Evolutionary conservation across 208 protist species (phyloP).

Genomic region (Trichomonas tenax): DNA sequence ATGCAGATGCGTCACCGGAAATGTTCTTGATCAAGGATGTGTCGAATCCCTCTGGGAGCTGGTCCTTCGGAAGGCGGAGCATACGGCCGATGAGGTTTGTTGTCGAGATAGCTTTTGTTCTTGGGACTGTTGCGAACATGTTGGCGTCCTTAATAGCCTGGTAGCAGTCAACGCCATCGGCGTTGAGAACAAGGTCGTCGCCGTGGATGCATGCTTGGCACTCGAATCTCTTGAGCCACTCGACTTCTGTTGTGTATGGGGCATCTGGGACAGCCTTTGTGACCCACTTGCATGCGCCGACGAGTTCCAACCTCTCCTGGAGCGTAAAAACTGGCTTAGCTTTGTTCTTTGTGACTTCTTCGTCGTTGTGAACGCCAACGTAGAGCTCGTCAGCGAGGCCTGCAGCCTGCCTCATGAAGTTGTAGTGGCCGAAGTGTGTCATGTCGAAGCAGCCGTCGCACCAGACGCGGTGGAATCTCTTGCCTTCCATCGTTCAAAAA

Average conservation of each 20-base stretch:
- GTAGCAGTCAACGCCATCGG: slow-evolving; percentile 30
- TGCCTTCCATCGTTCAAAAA: background rate
- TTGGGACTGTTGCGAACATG: slow-evolving; percentile 64
- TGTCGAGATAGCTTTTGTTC: slow-evolving; percentile 83
- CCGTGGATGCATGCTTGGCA: slow-evolving; percentile 75
- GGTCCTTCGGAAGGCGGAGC: slow-evolving; percentile 69
- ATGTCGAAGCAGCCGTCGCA: slow-evolving; percentile 58
- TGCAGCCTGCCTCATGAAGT: slow-evolving; percentile 50
- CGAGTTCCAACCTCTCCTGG: slow-evolving; percentile 65
- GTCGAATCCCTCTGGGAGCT: slow-evolving; percentile 24
- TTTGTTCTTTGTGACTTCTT: slow-evolving; percentile 80
- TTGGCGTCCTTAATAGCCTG: slow-evolving; percentile 14
- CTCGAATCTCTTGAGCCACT: slow-evolving; percentile 64
- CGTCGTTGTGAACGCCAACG: slow-evolving; percentile 83
- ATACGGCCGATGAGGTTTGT: slow-evolving; percentile 90
- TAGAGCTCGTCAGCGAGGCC: slow-evolving; percentile 65
- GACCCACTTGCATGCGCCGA: slow-evolving; percentile 90
- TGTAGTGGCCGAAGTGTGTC: slow-evolving; percentile 61
- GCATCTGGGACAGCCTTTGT: slow-evolving; percentile 77
- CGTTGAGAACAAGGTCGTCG: slow-evolving; percentile 81
- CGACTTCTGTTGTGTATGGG: slow-evolving; percentile 59
- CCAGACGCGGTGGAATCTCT: background rate
- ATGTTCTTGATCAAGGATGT: background rate
- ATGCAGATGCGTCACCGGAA: background rate
- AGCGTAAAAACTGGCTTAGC: slow-evolving; percentile 81